phyloP scores from a whole-genome alignment of 441 rosid genomes.

The Melastoma candidum region DNA sequence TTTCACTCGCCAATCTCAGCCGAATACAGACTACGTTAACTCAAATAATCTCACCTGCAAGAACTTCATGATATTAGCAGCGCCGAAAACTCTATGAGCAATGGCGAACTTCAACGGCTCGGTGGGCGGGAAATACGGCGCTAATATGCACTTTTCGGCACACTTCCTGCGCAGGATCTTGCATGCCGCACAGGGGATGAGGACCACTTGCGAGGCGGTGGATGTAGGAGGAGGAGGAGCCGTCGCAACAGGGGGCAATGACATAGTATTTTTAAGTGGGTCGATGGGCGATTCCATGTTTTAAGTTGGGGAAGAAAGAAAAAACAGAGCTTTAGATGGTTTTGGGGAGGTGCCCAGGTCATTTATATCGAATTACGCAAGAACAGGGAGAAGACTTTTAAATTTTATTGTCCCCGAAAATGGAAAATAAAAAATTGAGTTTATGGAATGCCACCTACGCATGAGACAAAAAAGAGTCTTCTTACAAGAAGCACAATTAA shows the following conservation, averaged over 20 bases:
- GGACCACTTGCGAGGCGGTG: slow-evolving; percentile 18
- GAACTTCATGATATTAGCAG: slow-evolving; percentile 62
- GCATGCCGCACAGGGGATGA: slow-evolving; percentile 75
- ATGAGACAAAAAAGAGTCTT: too few relatives aligned
- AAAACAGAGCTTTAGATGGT: too few relatives aligned
- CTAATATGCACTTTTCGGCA: slow-evolving; percentile 47
- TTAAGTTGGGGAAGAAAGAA: too few relatives aligned
- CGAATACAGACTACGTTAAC: neutral
- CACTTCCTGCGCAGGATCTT: slow-evolving; percentile 64
- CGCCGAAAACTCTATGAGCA: slow-evolving; percentile 63
- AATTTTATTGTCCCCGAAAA: too few relatives aligned
- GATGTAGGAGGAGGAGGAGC: slow-evolving; percentile 8
- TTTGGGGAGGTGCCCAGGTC: too few relatives aligned
- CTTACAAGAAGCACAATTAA: too few relatives aligned
- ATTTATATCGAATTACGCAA: too few relatives aligned
- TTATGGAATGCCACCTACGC: too few relatives aligned
- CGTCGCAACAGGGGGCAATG: neutral
- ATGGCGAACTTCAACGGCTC: slow-evolving; percentile 60
- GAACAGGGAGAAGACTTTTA: too few relatives aligned
- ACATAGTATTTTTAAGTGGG: too few relatives aligned
- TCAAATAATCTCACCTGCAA: slow-evolving; percentile 35
- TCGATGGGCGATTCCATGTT: too few relatives aligned
- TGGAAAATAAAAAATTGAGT: too few relatives aligned
- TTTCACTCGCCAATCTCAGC: neutral
- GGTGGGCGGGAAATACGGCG: slow-evolving; percentile 67